Base-by-base conservation (phyloP, 768 basidiomycete genomes). In the Boletus vermiculosoides region DNA sequence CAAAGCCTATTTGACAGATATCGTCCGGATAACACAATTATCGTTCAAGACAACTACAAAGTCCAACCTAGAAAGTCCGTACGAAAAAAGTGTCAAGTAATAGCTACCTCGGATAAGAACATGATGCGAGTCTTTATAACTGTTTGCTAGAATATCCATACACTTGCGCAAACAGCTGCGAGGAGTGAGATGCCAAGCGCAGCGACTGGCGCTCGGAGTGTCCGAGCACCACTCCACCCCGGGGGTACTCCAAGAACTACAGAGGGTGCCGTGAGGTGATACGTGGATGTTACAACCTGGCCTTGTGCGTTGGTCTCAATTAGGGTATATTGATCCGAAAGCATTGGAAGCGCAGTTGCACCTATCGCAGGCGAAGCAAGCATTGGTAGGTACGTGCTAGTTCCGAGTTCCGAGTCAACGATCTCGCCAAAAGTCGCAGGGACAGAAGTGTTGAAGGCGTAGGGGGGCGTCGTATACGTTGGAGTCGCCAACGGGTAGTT, bases 401-500 rank as follows among this genome's bases (percentile, higher is more conserved):
- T 86, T 18, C 83, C 90, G 22, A 91, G 82, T 36, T 83, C 88
- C 18, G 83, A 78, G 4, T 73, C 58, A 5, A 84, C 83, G 22
- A 87, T 77, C 49, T 81, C 81, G 8, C 86, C 85, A 2, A 80
- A 66, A 16, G 76, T 57, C 5, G 81, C 83, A 10, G 79, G 61
- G 47, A 89, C 71, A 5, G 90, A 87, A 0, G 87, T 78, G 63
- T 91, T 91, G 66, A 91, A 84, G 8, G 76, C 68, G 68, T 90
- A 92, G 0, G 82, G 58, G 5, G 88, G 87, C 1, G 83, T 84
- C 10, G 83, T 77, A 61, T 80, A 80, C 0, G 81, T 77, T 0
- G 88, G 89, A 3, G 87, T 87, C 2, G 86, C 63, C 45, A 92
- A 72, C 16, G 84, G 73, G 63, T 78, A 86, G 71, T 92, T 92